These are phyloP conservation scores for Circinella minor DNA, from an alignment of 371 early-diverging fungal genomes.

Conservation along the genomic window DNA sequence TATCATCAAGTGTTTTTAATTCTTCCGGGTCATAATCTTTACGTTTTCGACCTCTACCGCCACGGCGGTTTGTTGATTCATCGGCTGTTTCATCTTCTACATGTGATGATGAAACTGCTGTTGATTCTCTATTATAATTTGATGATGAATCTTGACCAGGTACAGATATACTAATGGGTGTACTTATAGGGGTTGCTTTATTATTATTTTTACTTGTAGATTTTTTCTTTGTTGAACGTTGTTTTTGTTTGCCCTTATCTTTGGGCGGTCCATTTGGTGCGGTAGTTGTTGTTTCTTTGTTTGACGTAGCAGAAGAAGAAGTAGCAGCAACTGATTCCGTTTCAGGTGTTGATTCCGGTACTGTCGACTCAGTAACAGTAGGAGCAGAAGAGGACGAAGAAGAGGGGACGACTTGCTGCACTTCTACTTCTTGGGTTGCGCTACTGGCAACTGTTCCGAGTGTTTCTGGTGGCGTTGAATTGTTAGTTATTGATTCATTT, in stretches of 20 bases:
- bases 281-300: too few species aligned
- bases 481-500: not conserved
- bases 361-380: too few species aligned
- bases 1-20: constrained; percentile 46
- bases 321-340: too few species aligned
- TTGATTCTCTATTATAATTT: not conserved
- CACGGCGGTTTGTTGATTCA: not conserved
- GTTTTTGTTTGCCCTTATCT: not conserved
- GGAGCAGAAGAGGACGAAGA: not conserved
- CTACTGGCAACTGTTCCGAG: not conserved
- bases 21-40: constrained; percentile 12
- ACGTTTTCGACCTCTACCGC: not conserved
- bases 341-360: too few species aligned
- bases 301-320: too few species aligned
- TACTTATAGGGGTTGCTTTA: not conserved
- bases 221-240: not conserved
- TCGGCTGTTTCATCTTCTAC: not conserved
- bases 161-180: not conserved
- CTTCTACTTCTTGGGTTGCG: not conserved
- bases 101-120: not conserved
- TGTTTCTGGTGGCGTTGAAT: not conserved
- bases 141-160: not conserved
- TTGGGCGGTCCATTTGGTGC: too few species aligned
- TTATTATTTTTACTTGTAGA: not conserved
- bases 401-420: not conserved